Conservation (phyloP, 805 yeast species). For the Debaryomyces hansenii region DNA sequence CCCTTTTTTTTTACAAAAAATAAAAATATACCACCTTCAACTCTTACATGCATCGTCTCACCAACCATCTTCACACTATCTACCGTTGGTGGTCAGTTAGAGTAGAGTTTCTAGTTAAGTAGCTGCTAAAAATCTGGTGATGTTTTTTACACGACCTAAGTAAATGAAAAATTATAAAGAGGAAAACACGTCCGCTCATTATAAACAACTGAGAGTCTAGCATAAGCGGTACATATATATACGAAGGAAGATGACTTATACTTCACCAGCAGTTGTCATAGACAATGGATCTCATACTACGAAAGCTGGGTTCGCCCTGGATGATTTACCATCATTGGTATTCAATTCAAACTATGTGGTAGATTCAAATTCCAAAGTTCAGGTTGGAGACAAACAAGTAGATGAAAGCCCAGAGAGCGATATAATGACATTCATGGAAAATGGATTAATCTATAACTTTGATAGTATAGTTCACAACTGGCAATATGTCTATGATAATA, state of each 20-base stretch:
- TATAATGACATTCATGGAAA: conserved; percentile 59
- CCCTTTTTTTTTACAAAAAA: too few species aligned
- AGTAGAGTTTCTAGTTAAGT: background rate
- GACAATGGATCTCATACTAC: conserved; percentile 67
- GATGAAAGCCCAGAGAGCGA: conserved; percentile 45
- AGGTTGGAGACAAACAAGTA: conserved; percentile 50
- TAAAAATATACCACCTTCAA: too few species aligned
- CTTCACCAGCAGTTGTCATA: conserved; percentile 61
- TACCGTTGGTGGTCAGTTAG: too few species aligned
- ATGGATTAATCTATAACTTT: conserved; percentile 71
- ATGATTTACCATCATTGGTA: conserved; percentile 59
- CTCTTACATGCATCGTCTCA: too few species aligned
- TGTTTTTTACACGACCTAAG: background rate
- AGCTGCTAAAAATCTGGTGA: background rate
- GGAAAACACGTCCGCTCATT: background rate
- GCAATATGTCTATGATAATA: conserved; percentile 57
- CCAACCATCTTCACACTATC: too few species aligned
- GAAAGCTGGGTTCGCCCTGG: conserved; percentile 69
- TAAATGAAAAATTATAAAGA: background rate
- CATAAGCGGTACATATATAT: background rate
- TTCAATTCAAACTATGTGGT: conserved; percentile 57
- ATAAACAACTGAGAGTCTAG: background rate
- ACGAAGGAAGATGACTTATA: conserved; percentile 18
- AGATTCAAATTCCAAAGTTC: conserved; percentile 25
- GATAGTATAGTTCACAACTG: conserved; percentile 67